These are phyloP conservation scores for Erodium maritimum DNA, from an alignment of 345 rosid species.

Conservation along the genomic window DNA sequence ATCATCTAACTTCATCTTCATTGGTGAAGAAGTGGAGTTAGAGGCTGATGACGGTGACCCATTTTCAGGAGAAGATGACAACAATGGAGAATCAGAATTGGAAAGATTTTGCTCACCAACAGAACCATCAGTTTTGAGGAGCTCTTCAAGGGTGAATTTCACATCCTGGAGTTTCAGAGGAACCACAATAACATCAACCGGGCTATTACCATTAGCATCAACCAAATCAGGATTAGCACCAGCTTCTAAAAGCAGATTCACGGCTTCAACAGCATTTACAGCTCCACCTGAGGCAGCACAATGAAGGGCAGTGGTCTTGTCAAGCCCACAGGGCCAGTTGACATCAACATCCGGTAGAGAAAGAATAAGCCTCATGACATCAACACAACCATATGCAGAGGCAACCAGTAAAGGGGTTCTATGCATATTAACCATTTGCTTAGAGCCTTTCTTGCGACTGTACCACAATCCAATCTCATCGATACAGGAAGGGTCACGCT, in stretches of 20 bases:
- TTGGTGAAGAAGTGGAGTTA: conserved; percentile 26
- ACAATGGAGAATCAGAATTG: conserved; percentile 42
- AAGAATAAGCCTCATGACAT: conserved; percentile 58
- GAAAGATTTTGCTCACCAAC: conserved; percentile 20
- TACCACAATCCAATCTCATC: conserved; percentile 85
- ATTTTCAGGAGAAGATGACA: conserved; percentile 47
- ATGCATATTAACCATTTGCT: conserved; percentile 67
- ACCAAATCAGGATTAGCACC: conserved; percentile 62
- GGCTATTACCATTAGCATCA: conserved; percentile 52
- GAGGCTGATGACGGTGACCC: conserved; percentile 36
- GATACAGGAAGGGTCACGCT: conserved; percentile 47
- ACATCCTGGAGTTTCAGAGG: conserved; percentile 54
- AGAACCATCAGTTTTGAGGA: conserved; percentile 49
- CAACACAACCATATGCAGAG: conserved; percentile 75
- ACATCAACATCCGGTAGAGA: conserved; percentile 62
- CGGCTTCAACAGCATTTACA: conserved; percentile 56
- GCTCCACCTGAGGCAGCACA: conserved; percentile 96
- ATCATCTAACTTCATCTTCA: conserved; percentile 24
- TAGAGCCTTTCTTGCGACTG: conserved; percentile 73
- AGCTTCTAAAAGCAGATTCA: conserved; percentile 62
- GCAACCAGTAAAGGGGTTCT: conserved; percentile 93
- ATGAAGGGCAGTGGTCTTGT: conserved; percentile 75
- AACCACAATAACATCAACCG: conserved; percentile 73
- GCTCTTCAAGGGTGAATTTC: conserved; percentile 52
- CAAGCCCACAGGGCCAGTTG: conserved; percentile 52